Evolutionary conservation across 768 basidiomycete species (phyloP).

Genomic region (Termitomyces sp.): DNA sequence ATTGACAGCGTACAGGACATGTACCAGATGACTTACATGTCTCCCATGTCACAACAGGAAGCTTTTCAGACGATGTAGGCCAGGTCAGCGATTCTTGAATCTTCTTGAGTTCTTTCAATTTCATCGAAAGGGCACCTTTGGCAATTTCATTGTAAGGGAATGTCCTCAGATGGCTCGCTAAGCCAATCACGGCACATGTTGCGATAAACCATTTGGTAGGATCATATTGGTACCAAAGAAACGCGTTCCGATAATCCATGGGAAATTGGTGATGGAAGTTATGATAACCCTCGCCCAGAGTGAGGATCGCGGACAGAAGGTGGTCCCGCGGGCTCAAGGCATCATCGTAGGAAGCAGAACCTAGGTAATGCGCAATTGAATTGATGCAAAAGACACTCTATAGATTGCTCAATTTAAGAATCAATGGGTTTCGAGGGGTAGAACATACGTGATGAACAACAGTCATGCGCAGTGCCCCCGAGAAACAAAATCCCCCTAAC

Average conservation of each 20-base stretch:
- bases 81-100: conserved; percentile 59
- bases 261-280: conserved; percentile 92
- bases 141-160: conserved; percentile 88
- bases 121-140: conserved; percentile 80
- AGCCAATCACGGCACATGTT: conserved; percentile 49
- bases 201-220: conserved; percentile 96
- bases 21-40: conserved; percentile 45
- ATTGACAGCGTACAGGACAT: background rate
- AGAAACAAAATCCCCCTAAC: conserved; percentile 72
- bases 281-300: conserved; percentile 87
- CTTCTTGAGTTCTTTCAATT: conserved; percentile 65
- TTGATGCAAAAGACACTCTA: conserved; percentile 88
- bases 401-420: background rate
- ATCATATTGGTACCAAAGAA: conserved; percentile 81
- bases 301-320: conserved; percentile 75
- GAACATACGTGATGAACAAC: conserved; percentile 76
- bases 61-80: conserved; percentile 50
- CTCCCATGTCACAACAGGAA: conserved; percentile 82
- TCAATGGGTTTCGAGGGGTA: conserved; percentile 13
- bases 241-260: conserved; percentile 80
- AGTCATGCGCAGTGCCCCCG: conserved; percentile 64
- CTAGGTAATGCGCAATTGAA: conserved; percentile 83
- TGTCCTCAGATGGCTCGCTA: conserved; percentile 76
- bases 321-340: conserved; percentile 73
- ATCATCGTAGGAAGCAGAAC: conserved; percentile 79